Evolutionary conservation across 73 alveolate species (phyloP).

Genomic region (Stentor roeselii): DNA sequence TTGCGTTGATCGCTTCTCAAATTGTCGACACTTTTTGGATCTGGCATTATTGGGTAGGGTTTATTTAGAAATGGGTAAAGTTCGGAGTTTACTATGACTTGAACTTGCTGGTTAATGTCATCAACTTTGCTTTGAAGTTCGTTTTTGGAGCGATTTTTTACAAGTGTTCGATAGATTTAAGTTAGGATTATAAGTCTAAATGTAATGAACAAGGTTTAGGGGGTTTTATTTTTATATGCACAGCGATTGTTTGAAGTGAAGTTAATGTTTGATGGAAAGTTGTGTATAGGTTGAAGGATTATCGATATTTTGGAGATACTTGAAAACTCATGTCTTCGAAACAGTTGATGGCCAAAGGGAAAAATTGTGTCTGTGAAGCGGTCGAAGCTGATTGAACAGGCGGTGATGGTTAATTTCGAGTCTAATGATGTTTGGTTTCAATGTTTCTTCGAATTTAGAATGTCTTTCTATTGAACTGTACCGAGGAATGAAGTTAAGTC

Average conservation of each 20-base stretch:
- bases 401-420: too few species aligned
- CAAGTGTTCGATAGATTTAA: conserved; percentile 9
- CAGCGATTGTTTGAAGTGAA: neutral
- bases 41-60: neutral
- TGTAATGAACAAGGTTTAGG: neutral
- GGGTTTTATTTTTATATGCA: too few species aligned
- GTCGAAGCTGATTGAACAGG: too few species aligned
- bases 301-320: too few species aligned
- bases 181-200: too few species aligned
- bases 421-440: too few species aligned
- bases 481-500: too few species aligned
- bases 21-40: neutral
- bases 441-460: too few species aligned
- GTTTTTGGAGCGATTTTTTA: conserved; percentile 21
- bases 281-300: neutral
- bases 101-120: neutral
- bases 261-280: neutral
- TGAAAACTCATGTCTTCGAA: too few species aligned
- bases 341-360: too few species aligned
- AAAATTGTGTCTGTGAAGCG: too few species aligned
- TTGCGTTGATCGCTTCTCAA: neutral
- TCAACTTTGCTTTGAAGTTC: neutral
- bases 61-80: conserved; percentile 5
- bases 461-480: too few species aligned
- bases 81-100: neutral